Evolutionary conservation across 2,329 filamentous ascomycete species (phyloP).

Genomic region (Arthrinium puccinioides): DNA sequence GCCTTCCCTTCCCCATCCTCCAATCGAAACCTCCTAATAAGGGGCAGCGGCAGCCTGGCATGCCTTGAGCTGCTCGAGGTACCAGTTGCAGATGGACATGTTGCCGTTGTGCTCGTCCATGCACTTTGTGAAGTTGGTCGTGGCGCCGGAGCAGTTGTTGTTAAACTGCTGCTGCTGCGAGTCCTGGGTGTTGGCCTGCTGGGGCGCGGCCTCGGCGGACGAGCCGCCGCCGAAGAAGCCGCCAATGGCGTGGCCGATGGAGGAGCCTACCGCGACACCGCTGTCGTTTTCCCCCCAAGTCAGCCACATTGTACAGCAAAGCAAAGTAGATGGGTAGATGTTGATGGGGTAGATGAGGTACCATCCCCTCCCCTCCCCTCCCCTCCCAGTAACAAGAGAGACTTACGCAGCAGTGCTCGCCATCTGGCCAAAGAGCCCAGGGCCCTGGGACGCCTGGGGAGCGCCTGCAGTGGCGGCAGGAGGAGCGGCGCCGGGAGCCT

Average conservation of each 20-base stretch:
- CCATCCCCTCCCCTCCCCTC: too few species aligned
- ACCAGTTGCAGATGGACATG: conserved; percentile 96
- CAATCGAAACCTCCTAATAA: conserved; percentile 54
- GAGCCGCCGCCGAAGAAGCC: conserved; percentile 76
- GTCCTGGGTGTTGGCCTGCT: conserved; percentile 38
- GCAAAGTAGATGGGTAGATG: too few species aligned
- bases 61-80: conserved; percentile 92
- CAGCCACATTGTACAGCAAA: too few species aligned
- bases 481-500: conserved; percentile 40
- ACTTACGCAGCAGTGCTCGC: conserved; percentile 95
- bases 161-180: conserved; percentile 44
- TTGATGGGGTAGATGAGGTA: too few species aligned
- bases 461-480: conserved; percentile 32
- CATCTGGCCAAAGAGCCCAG: conserved; percentile 93
- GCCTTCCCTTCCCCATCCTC: too few species aligned
- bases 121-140: conserved; percentile 85
- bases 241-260: conserved; percentile 90
- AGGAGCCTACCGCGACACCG: conserved; percentile 92
- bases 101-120: conserved; percentile 93
- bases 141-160: conserved; percentile 70
- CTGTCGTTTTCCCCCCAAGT: too few species aligned
- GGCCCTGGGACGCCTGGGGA: conserved; percentile 54
- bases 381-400: too few species aligned
- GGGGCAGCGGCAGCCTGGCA: conserved; percentile 71
- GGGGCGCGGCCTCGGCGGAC: conserved; percentile 43